A percentile compares a stretch with the other conserved stretches of the same genome.
phyloP scores from a whole-genome alignment of 768 basidiomycete genomes.

The Amanita muscaria region DNA sequence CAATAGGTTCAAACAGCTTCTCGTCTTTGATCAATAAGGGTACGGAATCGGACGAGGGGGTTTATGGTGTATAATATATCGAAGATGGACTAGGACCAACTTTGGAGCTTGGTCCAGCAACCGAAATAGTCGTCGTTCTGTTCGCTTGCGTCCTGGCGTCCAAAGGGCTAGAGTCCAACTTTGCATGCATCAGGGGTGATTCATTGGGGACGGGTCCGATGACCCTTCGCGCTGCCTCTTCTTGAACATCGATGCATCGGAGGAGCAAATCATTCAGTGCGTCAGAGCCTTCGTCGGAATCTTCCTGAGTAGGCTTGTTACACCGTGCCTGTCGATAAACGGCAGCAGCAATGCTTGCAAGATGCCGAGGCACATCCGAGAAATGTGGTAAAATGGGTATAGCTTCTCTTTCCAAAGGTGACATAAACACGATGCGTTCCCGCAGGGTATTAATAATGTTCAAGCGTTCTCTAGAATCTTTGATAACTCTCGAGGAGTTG shows the following conservation, averaged over 20 bases:
- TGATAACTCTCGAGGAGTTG: constrained; percentile 19
- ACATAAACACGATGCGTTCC: constrained; percentile 47
- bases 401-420: constrained; percentile 55
- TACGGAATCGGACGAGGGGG: constrained; percentile 52
- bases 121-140: no score
- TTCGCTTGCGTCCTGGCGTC: no score
- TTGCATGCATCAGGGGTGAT: background rate
- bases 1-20: constrained; percentile 13
- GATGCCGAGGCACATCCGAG: constrained; percentile 69
- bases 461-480: constrained; percentile 41
- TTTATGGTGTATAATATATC: constrained; percentile 28
- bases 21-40: constrained; percentile 23
- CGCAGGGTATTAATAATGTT: constrained; percentile 47
- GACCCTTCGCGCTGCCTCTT: constrained; percentile 46
- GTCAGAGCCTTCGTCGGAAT: constrained; percentile 22
- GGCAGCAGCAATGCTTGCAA: constrained; percentile 67
- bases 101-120: background rate
- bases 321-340: constrained; percentile 58
- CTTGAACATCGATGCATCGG: constrained; percentile 63
- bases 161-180: no score
- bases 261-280: constrained; percentile 48
- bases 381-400: constrained; percentile 67
- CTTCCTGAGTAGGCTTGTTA: constrained; percentile 14
- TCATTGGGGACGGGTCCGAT: background rate
- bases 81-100: constrained; percentile 9